Base-by-base conservation (phyloP, 2,329 filamentous ascomycete species). In the Aspergillus sp. region DNA sequence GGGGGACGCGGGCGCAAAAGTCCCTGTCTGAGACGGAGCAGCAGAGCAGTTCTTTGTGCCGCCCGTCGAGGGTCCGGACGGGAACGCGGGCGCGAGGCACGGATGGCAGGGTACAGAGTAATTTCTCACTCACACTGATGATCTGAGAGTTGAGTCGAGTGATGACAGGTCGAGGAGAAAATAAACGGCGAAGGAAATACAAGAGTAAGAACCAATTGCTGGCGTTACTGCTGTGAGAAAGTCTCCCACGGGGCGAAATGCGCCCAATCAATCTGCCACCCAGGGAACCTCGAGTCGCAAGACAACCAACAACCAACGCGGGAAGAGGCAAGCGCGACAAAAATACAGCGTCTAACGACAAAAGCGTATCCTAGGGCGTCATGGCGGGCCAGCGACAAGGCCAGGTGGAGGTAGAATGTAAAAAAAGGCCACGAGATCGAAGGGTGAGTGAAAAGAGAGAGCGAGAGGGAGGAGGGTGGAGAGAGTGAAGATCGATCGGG, bases 371-470 rank as follows among this genome's bases (percentile, higher is more conserved):
- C 64, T 65, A 67, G 60, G 64, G 62, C 61, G 63, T 64, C 65
- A 67, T 67, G 63, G 57, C 64, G 63, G 63, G 61, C 60, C 64
- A 62, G 56, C 46, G 56, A 58, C 43, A 61, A 50, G 64, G 61
- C 64, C 62, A 61, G 55, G 57, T 55, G 63, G 60, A 63, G 59
- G 58, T 55, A 55, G 57, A 51, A 56, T 50, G 9, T 4, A 31
- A 31, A 11, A 31, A 31, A 31, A 31, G 57, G 62, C 61, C 56
- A 65, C 58, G 56, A 63, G 60, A 62, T 54, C 53, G 46, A 51
- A 52, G 44, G 51, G 46, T 44, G 46, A 51, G 23, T 44, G 47
- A 37, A 39, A 21, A 9, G 23, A 37, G 24, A 31, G 23, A 11
- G 48, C 31, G 19, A 49, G 31, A 23, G n/a, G 17, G 41, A 17